Percentiles rank a stretch among this genome's conserved stretches.
These are phyloP conservation scores for Backusella circina DNA, from an alignment of 192 early-diverging fungal genomes.

Conservation along the genomic window DNA sequence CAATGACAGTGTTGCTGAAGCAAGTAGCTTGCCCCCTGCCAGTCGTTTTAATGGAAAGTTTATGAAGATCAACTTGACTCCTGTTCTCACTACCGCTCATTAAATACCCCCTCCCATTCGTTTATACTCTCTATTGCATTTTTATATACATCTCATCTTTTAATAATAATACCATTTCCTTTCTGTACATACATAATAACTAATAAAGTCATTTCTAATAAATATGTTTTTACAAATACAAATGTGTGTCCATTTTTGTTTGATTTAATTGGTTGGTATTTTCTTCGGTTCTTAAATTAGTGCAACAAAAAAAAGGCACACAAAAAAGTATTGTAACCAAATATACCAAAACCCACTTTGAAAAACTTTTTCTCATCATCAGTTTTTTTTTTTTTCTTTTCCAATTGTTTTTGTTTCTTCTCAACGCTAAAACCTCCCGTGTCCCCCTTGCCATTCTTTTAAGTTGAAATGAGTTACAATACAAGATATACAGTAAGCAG, in stretches of 20 bases:
- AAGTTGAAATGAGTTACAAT: conserved; percentile 5
- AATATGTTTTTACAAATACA: neutral
- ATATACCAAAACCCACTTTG: neutral
- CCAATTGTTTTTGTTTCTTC: neutral
- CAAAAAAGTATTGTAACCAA: neutral
- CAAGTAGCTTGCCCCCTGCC: neutral
- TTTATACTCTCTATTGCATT: neutral
- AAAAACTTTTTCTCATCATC: neutral
- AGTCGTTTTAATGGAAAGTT: neutral
- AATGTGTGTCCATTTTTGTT: neutral
- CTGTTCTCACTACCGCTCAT: neutral
- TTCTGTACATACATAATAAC: neutral
- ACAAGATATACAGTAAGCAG: conserved; percentile 4
- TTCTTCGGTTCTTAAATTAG: neutral
- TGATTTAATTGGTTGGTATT: neutral
- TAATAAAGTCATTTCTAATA: neutral
- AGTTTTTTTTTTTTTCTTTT: neutral
- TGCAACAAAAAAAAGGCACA: neutral
- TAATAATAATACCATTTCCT: neutral
- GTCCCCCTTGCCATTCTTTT: neutral
- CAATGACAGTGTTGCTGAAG: conserved; percentile 8
- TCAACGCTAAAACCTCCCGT: too few species aligned
- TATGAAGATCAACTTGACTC: neutral
- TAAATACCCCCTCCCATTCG: neutral
- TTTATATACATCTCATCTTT: neutral